A percentile compares a stretch with the other conserved stretches of the same genome.
These are phyloP conservation scores for Brassica hybrid DNA, from an alignment of 441 rosid species.

Conservation along the genomic window DNA sequence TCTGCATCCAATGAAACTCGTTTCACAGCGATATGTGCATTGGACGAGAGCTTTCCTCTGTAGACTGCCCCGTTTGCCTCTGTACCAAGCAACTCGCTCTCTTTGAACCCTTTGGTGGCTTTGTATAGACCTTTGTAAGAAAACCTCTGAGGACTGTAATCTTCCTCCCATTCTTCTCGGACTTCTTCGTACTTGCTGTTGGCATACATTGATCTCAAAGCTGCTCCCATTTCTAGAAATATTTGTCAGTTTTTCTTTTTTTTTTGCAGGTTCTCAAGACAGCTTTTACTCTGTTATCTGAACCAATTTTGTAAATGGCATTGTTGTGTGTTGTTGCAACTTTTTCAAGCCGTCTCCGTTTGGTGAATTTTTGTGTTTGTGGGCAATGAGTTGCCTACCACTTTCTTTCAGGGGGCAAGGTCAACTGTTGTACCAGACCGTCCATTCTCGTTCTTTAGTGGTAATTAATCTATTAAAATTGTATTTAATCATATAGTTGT, in stretches of 20 bases:
- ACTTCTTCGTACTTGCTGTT: slow-evolving; percentile 50
- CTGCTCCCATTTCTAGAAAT: slow-evolving; percentile 38
- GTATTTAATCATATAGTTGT: slow-evolving; percentile 25
- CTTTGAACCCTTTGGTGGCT: slow-evolving; percentile 56
- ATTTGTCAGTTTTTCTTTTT: background rate
- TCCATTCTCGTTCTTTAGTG: slow-evolving; percentile 36
- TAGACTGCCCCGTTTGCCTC: slow-evolving; percentile 67
- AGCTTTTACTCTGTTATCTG: slow-evolving; percentile 24
- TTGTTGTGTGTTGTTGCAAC: slow-evolving; percentile 26
- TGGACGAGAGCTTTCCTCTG: slow-evolving; percentile 55
- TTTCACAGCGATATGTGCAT: slow-evolving; percentile 58
- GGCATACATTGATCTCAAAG: slow-evolving; percentile 41
- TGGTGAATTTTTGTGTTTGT: slow-evolving; percentile 33
- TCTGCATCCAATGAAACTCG: slow-evolving; percentile 49
- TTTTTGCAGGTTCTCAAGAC: slow-evolving; percentile 17
- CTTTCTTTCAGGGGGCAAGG: slow-evolving; percentile 35
- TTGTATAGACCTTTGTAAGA: slow-evolving; percentile 46
- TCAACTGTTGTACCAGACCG: slow-evolving; percentile 42
- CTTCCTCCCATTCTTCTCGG: slow-evolving; percentile 58
- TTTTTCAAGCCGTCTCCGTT: slow-evolving; percentile 30
- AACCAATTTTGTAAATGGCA: slow-evolving; percentile 25
- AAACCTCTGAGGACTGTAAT: slow-evolving; percentile 64
- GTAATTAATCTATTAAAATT: slow-evolving; percentile 24
- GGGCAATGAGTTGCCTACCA: slow-evolving; percentile 43
- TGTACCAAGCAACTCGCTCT: slow-evolving; percentile 48